Base-by-base conservation (phyloP, 2,329 filamentous ascomycete genomes). In the Whalleya microplaca region DNA sequence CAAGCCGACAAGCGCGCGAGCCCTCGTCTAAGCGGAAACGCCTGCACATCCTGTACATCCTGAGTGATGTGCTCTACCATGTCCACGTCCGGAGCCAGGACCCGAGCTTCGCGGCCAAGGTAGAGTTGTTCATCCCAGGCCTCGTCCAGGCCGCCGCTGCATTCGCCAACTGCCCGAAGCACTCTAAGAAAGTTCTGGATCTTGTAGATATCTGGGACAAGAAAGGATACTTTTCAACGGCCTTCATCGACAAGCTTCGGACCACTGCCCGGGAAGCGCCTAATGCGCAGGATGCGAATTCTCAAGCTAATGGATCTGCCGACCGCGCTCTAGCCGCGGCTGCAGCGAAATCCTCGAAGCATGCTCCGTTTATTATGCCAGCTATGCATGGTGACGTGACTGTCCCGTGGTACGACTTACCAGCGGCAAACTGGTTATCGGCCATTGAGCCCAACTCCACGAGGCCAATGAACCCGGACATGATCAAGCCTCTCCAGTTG, bases 21-120 rank as follows among this genome's bases (percentile, higher is more conserved):
- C 78, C 84, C 2, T 90, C 87, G 46, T 75, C 81, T 29, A 87
- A 85, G 69, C 84, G 91, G 58, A 89, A 85, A 66, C 84, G 88
- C 16, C 79, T 96, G 14, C 87, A 94, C 72, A 73, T 95, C 5
- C 79, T 96, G 5, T 93, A 94, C 72, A 74, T 96, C 42, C 67
- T 95, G 58, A 93, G 86, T 73, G 92, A 96, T 72, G 76, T 91
- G 21, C 78, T 96, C 21, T 87, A 92, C 69, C 88, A 93, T 69
- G 78, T 82, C 55, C 82, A 84, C 62, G 77, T 83, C 58, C 76
- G 80, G 47, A 73, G 75, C 18, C 77, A 77, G 42, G 73, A 78
- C 49, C 75, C 78, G 42, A 73, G 73, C 55, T 81, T 92, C 63
- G 80, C 80, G 49, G 75, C 76, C 43, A 79, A 80, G 48, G 71